A percentile compares a stretch with the other conserved stretches of the same genome.
phyloP scores from a whole-genome alignment of 208 protist genomes.

The Strigomonas culicis region DNA sequence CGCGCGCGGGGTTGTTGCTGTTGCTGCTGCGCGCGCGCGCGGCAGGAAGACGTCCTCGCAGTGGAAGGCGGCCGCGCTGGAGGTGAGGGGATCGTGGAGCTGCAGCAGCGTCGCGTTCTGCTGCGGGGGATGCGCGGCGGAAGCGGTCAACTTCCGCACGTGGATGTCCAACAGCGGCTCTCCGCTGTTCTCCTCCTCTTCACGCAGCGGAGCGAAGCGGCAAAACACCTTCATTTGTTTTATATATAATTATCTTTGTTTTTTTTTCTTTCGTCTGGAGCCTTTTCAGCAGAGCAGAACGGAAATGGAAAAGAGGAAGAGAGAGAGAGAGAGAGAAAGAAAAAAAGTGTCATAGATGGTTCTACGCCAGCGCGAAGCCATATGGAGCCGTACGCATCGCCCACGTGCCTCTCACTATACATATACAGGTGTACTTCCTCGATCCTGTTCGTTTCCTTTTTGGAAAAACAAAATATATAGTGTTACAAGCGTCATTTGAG shows the following conservation, averaged over 20 bases:
- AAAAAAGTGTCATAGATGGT: background rate
- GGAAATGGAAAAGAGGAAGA: background rate
- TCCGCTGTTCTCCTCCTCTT: background rate
- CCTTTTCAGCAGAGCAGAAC: constrained; percentile 7
- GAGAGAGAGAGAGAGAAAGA: constrained; percentile 1
- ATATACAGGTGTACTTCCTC: too few relatives aligned
- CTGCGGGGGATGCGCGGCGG: background rate
- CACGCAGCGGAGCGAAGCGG: constrained; percentile 36
- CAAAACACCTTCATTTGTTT: constrained; percentile 52
- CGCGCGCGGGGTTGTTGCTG: background rate
- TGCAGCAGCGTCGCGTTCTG: constrained; percentile 7
- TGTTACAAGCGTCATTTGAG: too few relatives aligned
- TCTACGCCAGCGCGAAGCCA: too few relatives aligned
- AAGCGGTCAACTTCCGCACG: background rate
- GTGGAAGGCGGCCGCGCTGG: constrained; percentile 29
- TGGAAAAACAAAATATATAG: too few relatives aligned
- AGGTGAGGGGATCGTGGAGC: constrained; percentile 30
- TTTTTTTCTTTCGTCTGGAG: background rate
- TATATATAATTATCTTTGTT: background rate
- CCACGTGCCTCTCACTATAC: too few relatives aligned
- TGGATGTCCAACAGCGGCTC: background rate
- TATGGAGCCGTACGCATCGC: too few relatives aligned
- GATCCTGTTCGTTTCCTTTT: too few relatives aligned
- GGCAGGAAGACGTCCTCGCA: constrained; percentile 38
- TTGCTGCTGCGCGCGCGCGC: too few relatives aligned